Base-by-base conservation (phyloP, 768 basidiomycete genomes). In the Nidula microcarpa region DNA sequence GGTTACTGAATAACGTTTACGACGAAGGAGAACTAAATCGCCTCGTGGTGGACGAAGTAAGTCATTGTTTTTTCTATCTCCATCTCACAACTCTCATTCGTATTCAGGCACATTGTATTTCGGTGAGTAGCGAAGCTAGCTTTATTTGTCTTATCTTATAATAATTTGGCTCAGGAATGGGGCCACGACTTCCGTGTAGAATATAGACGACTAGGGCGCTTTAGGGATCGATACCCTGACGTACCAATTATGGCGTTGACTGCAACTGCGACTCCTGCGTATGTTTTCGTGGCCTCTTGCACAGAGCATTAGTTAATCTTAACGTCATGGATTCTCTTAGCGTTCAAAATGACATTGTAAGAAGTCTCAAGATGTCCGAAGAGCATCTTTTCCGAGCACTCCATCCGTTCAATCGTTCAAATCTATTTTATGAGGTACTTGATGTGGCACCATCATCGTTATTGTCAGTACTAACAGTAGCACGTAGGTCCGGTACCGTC, bases 211-310 rank as follows among this genome's bases (percentile, higher is more conserved):
- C 74, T 94, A 18, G 91, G 91, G 4, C 64, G 70, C 37, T 89
- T 94, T 64, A 80, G 91, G 1, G 73, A 79, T 36, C 75, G 73
- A 32, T 92, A 85, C 61, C 77, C 78, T 1, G 72, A 77, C 52
- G 80, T 93, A 4, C 91, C 92, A 0, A 86, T 94, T 58, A 94
- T 92, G 89, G 91, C 91, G 3, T 68, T 94, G 37, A 94, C 91
- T 1, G 91, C 91, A 1, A 91, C 88, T 11, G 91, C 91, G 2
- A 94, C 91, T 5, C 67, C 82, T 43, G 66, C 68, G 89, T 90
- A 65, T 30, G 80, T 65, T 10, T 17, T 17, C 47, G 1, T 18
- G 11, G 43, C 11, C 6, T 39, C 23, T 34, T 11, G 32, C 43
- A 46, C 23, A 23, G 23, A 3, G 23, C 3, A 23, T 23, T 23